Base-by-base conservation (phyloP, 257 asterid species). In the Solanum dulcamara region DNA sequence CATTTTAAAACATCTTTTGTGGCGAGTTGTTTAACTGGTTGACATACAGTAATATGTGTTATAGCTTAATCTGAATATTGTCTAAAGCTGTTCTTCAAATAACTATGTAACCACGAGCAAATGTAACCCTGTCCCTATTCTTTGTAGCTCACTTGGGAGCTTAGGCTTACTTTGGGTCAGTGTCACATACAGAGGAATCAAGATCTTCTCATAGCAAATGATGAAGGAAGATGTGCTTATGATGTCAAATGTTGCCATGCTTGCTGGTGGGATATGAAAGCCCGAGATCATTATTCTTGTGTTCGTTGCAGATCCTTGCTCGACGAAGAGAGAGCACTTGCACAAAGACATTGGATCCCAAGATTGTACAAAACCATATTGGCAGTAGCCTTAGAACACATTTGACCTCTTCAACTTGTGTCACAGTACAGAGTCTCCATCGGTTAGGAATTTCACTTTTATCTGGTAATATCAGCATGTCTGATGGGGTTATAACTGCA, bases 351-450 rank as follows among this genome's bases (percentile, higher is more conserved):
- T 90, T 77, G 53, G 98, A 94, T 26, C 95, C 91, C 30, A 94
- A 85, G 2, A 92, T 94, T 84, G 97, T 89, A 89, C 98, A 94
- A 44, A 93, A 86, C 98, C 98, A 94, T 92, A 94, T 93, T 32
- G 98, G 98, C 8, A 94, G 89, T 32, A 94, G 88, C 72, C 97
- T 90, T 32, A 94, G 24, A 32, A 94, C 92, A 30, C 98, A 92
- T 87, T 94, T 94, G 7, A 92, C 97, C 91, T 94, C 98, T 88
- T 94, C 97, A 2, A 94, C 98, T 90, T 93, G 98, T 28, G 98
- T 91, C 4, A 93, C 89, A 35, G 95, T 92, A 70, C 97, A 94
- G 5, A 94, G 91, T 77, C 81, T 92, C 97, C 97, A 94, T 14
- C 93, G 93, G 84, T 92, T 92, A 20, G 93, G 95, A 59, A 87